Base-by-base conservation (phyloP, 495 filamentous ascomycete species). In the Terfezia boudieri region DNA sequence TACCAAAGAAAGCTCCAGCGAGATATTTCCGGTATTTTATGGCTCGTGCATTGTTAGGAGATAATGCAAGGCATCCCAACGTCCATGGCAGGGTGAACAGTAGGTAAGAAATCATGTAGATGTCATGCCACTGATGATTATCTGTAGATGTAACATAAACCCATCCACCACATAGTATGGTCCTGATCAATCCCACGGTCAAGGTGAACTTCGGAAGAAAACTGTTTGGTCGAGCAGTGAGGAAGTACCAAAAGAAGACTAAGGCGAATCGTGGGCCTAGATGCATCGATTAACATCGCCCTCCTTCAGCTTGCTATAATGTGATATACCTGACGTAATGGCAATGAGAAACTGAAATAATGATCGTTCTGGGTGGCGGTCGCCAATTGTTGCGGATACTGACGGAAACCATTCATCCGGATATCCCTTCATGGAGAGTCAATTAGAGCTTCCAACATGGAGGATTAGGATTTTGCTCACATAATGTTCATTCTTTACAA, bases 351-450 rank as follows among this genome's bases (percentile, higher is more conserved):
- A 62, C 74, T 92, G 86, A 67, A 96, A 99, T 56, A 96, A 79
- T 14, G 90, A 94, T 50, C 92, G 80, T 67, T 99, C 92, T 35
- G 92, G 92, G 65, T 96, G 96, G 36, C 90, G 81, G 61, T 99
- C 92, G 57, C 92, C 92, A 67, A 99, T 99, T n/a, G 92, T 95
- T 12, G 92, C 79, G 35, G 89, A 95, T 26, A 99, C 92, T 22
- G 92, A 99, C 41, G 92, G 92, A 59, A 99, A 96, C 92, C 92
- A 99, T 75, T 99, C 92, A 43, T 94, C 72, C 1, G 92, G 92
- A 68, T 94, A 99, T 62, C 92, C 81, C 74, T 76, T 52, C 38
- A 32, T 32, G 26, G 7, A 32, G 26, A 32, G 26, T 32, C 26
- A 32, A 32, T 32, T 32, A 2, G 2, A 7, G 26, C 0, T 32